These are phyloP conservation scores for Microcyclospora pomicola DNA, from an alignment of 2,329 filamentous ascomycete species.

Conservation along the genomic window DNA sequence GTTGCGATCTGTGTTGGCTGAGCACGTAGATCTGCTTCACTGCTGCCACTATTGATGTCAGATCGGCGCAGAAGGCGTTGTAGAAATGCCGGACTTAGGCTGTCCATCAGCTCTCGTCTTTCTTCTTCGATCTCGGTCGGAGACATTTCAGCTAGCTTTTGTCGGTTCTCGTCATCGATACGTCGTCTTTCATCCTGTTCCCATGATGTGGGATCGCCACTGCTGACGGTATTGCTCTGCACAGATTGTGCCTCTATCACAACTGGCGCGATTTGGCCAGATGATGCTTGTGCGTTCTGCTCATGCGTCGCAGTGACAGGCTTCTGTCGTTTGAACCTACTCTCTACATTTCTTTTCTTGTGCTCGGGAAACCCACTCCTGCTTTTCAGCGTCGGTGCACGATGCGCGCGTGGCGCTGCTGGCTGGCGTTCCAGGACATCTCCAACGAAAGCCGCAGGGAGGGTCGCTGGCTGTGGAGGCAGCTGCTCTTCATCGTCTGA, in stretches of 20 bases:
- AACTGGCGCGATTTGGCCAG: not conserved
- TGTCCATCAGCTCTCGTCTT: slow-evolving; percentile 64
- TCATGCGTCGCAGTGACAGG: slow-evolving; percentile 16
- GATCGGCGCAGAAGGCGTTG: slow-evolving; percentile 63
- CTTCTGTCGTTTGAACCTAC: slow-evolving; percentile 63
- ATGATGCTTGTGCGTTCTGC: not conserved
- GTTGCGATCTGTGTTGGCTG: not conserved
- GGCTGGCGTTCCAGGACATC: slow-evolving; percentile 69
- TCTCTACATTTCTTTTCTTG: slow-evolving; percentile 59
- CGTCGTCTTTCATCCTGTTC: slow-evolving; percentile 48
- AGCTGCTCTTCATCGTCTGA: slow-evolving; percentile 23
- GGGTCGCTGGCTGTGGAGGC: slow-evolving; percentile 1
- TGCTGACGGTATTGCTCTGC: not conserved
- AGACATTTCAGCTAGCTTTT: slow-evolving; percentile 64
- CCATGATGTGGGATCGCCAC: slow-evolving; percentile 14
- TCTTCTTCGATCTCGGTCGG: slow-evolving; percentile 68
- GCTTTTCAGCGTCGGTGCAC: slow-evolving; percentile 45
- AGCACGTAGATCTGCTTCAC: slow-evolving; percentile 25
- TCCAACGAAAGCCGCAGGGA: slow-evolving; percentile 39
- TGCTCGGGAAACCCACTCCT: slow-evolving; percentile 71
- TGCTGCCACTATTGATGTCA: slow-evolving; percentile 53
- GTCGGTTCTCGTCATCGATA: slow-evolving; percentile 74
- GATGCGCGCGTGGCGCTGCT: slow-evolving; percentile 44
- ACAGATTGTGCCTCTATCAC: not conserved
- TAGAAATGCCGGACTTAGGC: slow-evolving; percentile 60